Evolutionary conservation across 257 asterid species (phyloP).

Genomic region (Solanum arcanum): DNA sequence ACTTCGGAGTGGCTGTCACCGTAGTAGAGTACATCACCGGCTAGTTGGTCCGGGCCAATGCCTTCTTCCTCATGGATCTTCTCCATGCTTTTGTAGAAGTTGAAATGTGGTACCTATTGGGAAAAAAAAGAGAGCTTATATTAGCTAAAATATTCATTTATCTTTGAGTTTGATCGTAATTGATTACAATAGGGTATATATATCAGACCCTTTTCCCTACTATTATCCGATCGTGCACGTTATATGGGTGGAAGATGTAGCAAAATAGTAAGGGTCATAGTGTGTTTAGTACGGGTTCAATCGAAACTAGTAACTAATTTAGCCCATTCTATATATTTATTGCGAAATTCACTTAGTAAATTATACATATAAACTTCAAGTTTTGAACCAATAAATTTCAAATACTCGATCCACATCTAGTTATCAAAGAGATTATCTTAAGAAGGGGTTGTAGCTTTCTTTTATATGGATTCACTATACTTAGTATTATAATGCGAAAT

Average conservation of each 20-base stretch:
- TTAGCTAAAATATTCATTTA: neutral
- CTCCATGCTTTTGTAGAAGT: slow-evolving; percentile 83
- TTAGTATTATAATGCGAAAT: neutral
- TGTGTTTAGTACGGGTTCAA: neutral
- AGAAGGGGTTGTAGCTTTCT: neutral
- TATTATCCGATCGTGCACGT: neutral
- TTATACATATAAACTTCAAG: neutral
- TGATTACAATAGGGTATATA: neutral
- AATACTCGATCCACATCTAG: neutral
- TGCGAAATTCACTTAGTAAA: neutral
- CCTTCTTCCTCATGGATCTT: slow-evolving; percentile 93
- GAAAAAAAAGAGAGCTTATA: neutral
- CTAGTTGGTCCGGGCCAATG: slow-evolving; percentile 71
- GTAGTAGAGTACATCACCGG: slow-evolving; percentile 88
- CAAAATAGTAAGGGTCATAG: neutral
- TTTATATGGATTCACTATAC: neutral
- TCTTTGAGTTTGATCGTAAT: neutral
- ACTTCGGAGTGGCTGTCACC: slow-evolving; percentile 90
- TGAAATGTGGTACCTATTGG: slow-evolving; percentile 64
- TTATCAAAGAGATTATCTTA: neutral
- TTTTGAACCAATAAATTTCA: neutral
- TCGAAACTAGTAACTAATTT: neutral
- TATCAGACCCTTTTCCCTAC: too few relatives aligned
- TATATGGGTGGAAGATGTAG: neutral
- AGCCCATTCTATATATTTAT: neutral